phyloP scores from a whole-genome alignment of 2,329 filamentous ascomycete species.

The Trichoderma sp. region DNA sequence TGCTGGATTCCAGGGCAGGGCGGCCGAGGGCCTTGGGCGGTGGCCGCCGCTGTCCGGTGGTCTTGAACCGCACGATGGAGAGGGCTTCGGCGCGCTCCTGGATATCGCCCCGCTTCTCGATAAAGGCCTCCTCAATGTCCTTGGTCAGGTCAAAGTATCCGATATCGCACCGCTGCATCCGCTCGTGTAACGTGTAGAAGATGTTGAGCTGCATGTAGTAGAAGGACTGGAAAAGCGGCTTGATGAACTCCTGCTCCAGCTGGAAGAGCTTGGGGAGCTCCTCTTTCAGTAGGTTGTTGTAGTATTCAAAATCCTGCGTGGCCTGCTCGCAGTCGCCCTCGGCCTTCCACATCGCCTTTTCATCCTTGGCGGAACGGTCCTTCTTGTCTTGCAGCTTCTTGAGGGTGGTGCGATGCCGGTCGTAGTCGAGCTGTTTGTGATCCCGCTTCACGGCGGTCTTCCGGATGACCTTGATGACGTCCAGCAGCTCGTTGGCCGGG shows the following conservation, averaged over 20 bases:
- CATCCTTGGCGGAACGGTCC: constrained; percentile 92
- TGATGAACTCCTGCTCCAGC: constrained; percentile 92
- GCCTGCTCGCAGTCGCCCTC: constrained; percentile 89
- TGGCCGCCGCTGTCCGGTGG: constrained; percentile 69
- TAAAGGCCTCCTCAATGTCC: constrained; percentile 89
- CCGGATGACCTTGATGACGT: constrained; percentile 92
- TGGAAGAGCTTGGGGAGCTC: constrained; percentile 90
- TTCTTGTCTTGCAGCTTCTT: constrained; percentile 99
- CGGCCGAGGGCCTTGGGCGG: constrained; percentile 61
- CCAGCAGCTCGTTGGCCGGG: constrained; percentile 88
- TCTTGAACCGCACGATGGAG: constrained; percentile 87
- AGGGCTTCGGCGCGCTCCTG: constrained; percentile 83
- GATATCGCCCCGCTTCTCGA: constrained; percentile 84
- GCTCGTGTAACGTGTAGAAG: constrained; percentile 97
- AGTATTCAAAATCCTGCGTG: constrained; percentile 96
- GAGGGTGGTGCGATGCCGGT: constrained; percentile 76
- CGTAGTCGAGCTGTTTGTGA: constrained; percentile 96
- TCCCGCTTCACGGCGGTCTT: constrained; percentile 88
- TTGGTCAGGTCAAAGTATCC: constrained; percentile 93
- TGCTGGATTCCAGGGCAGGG: constrained; percentile 52
- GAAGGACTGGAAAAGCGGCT: constrained; percentile 96
- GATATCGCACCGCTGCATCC: constrained; percentile 96
- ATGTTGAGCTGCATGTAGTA: constrained; percentile 99
- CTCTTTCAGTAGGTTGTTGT: constrained; percentile 95
- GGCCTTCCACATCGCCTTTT: constrained; percentile 95